Percentiles rank a stretch among this genome's conserved stretches.
Evolutionary conservation across 1,284 basidiomycete species (phyloP).

Genomic region (Hymenochaete sp.): DNA sequence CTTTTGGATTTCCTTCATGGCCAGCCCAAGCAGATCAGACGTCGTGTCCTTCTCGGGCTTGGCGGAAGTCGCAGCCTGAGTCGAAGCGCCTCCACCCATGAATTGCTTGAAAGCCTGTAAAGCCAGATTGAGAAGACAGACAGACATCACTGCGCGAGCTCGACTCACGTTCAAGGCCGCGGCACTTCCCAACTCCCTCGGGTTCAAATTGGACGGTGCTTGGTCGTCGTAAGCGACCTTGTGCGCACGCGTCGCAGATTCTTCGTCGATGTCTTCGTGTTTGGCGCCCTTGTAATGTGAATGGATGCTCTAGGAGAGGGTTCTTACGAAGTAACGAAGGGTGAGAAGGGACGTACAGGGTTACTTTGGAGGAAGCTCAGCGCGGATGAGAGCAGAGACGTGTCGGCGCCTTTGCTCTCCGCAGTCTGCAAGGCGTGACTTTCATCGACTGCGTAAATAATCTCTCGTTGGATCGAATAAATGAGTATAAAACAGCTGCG

Average conservation of each 20-base stretch:
- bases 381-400: conserved; percentile 43
- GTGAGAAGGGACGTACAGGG: conserved; percentile 30
- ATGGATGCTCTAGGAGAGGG: neutral
- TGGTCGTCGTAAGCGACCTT: conserved; percentile 46
- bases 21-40: conserved; percentile 66
- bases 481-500: neutral
- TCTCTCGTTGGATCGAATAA: neutral
- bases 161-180: conserved; percentile 59
- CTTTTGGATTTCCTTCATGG: conserved; percentile 72
- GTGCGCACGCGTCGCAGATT: conserved; percentile 44
- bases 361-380: conserved; percentile 43
- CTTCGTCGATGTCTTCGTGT: conserved; percentile 53
- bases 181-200: conserved; percentile 61
- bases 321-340: neutral
- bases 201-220: conserved; percentile 41
- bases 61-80: no score
- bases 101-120: conserved; percentile 54
- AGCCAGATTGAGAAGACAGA: neutral
- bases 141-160: neutral
- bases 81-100: conserved; percentile 40
- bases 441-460: conserved; percentile 44
- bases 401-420: conserved; percentile 35
- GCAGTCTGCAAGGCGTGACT: conserved; percentile 48
- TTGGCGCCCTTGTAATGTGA: conserved; percentile 40
- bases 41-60: conserved; percentile 42